Conservation (phyloP, 768 basidiomycete species). For the Lentinula guzmanii region DNA sequence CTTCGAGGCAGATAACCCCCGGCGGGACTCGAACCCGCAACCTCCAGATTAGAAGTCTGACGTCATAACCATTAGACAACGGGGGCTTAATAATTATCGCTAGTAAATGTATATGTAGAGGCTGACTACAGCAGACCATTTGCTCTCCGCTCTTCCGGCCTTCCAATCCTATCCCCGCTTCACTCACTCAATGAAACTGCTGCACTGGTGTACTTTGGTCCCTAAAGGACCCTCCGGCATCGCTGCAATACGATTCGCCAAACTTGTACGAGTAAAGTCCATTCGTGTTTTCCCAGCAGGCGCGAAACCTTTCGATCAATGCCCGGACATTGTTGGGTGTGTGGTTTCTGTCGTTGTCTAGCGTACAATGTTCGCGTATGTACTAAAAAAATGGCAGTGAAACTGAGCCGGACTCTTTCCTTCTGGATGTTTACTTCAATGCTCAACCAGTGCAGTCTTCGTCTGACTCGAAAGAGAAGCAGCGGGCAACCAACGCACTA, state of each 20-base stretch:
- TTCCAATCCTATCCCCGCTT: not conserved
- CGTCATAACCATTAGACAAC: constrained; percentile 3
- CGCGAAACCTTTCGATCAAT: constrained; percentile 52
- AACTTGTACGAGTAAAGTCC: constrained; percentile 60
- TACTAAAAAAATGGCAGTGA: constrained; percentile 28
- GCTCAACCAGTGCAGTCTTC: constrained; percentile 42
- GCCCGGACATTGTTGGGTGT: constrained; percentile 60
- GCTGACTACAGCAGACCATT: too few relatives aligned
- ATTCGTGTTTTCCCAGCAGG: constrained; percentile 68
- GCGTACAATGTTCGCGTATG: not conserved
- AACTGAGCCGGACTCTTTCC: constrained; percentile 71
- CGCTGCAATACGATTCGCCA: constrained; percentile 67
- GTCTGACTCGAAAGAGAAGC: constrained; percentile 45
- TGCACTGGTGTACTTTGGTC: constrained; percentile 64
- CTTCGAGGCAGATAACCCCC: not conserved
- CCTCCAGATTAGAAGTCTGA: constrained; percentile 4
- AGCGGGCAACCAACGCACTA: constrained; percentile 63
- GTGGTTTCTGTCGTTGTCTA: constrained; percentile 13
- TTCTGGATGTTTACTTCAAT: constrained; percentile 72
- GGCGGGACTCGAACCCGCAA: not conserved
- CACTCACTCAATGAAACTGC: constrained; percentile 36
- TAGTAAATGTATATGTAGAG: too few relatives aligned
- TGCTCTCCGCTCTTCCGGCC: too few relatives aligned
- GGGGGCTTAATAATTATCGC: not conserved
- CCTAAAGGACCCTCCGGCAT: constrained; percentile 53